Conservation (phyloP, 2,329 filamentous ascomycete species). For the Diaporthe vaccinii region DNA sequence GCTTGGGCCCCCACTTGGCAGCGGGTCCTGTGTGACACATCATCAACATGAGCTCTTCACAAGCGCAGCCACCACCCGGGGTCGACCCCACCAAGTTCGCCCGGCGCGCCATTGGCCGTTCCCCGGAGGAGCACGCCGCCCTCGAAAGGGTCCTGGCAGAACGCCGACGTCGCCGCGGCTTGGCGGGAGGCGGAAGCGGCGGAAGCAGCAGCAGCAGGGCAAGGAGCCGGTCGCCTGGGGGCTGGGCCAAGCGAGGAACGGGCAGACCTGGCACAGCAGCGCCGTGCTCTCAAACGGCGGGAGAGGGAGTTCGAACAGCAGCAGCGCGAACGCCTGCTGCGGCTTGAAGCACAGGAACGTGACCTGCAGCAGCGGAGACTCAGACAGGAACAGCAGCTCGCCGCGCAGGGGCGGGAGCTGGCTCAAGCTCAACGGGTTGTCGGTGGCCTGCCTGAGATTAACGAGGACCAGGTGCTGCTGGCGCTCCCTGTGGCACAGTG, state of each 20-base stretch:
- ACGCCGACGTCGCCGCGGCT: neutral
- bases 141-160: neutral
- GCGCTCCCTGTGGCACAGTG: neutral
- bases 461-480: neutral
- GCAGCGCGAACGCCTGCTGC: neutral
- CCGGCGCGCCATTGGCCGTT: neutral
- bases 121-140: slow-evolving; percentile 5
- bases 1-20: neutral
- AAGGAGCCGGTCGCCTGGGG: neutral
- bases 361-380: neutral
- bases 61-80: slow-evolving; percentile 3
- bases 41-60: neutral
- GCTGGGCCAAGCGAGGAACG: neutral
- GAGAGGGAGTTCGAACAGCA: neutral
- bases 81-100: slow-evolving; percentile 2
- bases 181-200: neutral
- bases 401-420: neutral
- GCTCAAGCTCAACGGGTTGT: neutral
- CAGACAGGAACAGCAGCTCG: neutral
- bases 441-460: neutral
- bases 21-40: slow-evolving; percentile 1
- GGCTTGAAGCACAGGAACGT: neutral
- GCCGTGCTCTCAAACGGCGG: neutral
- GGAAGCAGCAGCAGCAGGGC: neutral
- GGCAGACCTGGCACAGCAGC: neutral